These are phyloP conservation scores for Capsicum chinense DNA, from an alignment of 257 asterid species.

Conservation along the genomic window DNA sequence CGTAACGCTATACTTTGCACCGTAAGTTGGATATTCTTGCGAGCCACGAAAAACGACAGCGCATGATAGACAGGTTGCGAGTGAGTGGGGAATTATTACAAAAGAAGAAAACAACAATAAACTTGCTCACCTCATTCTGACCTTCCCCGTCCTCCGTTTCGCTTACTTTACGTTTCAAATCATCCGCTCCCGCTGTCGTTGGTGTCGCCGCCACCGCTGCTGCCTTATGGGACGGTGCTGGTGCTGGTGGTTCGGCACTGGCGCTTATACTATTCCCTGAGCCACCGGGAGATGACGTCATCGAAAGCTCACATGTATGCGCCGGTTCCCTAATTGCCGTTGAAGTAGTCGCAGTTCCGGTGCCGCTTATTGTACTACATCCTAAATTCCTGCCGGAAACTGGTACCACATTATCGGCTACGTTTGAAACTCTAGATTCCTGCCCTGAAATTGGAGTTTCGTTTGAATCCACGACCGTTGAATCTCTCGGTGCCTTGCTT, in stretches of 20 bases:
- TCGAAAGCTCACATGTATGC: conserved; percentile 53
- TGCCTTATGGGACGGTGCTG: conserved; percentile 9
- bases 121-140: conserved; percentile 66
- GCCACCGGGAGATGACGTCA: conserved; percentile 62
- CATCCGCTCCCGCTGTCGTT: conserved; percentile 33
- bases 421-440: conserved; percentile 42
- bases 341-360: conserved; percentile 34
- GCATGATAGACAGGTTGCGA: neutral
- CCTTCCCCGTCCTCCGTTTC: conserved; percentile 60
- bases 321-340: conserved; percentile 41
- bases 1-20: neutral
- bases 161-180: conserved; percentile 69
- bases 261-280: conserved; percentile 57
- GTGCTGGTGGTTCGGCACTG: conserved; percentile 47
- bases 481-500: conserved; percentile 39
- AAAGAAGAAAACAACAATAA: neutral
- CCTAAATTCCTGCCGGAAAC: conserved; percentile 36
- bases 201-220: conserved; percentile 26
- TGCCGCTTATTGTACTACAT: conserved; percentile 35
- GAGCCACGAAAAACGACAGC: conserved; percentile 10
- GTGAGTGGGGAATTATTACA: conserved; percentile 26
- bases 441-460: conserved; percentile 49
- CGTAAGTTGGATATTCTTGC: neutral
- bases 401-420: conserved; percentile 37
- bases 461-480: conserved; percentile 59